These are phyloP conservation scores for Boletus tylopilopsis DNA, from an alignment of 768 basidiomycete genomes.

Conservation along the genomic window DNA sequence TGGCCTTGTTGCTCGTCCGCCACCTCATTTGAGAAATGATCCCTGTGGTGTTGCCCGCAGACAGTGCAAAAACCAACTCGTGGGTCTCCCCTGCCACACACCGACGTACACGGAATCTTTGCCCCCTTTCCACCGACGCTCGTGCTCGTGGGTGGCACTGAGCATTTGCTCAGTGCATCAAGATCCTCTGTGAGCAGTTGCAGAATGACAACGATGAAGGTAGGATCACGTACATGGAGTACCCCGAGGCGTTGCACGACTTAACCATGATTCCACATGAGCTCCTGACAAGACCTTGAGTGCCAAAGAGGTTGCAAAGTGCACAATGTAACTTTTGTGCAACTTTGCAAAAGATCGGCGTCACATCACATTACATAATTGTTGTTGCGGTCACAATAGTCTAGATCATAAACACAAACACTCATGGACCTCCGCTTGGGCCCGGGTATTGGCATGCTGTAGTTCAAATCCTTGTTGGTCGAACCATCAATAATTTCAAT, in stretches of 20 bases:
- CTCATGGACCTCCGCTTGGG: too few relatives aligned
- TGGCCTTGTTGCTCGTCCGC: background rate
- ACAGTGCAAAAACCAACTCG: background rate
- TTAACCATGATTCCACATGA: slow-evolving; percentile 14
- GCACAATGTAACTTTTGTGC: too few relatives aligned
- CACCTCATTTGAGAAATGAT: background rate
- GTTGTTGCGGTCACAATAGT: too few relatives aligned
- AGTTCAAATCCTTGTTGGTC: too few relatives aligned
- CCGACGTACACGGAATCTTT: slow-evolving; percentile 13
- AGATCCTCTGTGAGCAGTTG: slow-evolving; percentile 23
- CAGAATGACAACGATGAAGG: slow-evolving; percentile 20
- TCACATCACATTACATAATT: too few relatives aligned
- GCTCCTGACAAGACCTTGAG: slow-evolving; percentile 31
- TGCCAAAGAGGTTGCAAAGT: slow-evolving; percentile 11
- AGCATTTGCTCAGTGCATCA: slow-evolving; percentile 26
- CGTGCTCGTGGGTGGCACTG: slow-evolving; percentile 27
- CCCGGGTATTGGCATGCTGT: too few relatives aligned
- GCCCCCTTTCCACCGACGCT: slow-evolving; percentile 26
- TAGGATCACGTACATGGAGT: slow-evolving; percentile 19
- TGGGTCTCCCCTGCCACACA: slow-evolving; percentile 12
- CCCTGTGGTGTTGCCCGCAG: too few relatives aligned
- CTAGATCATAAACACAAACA: too few relatives aligned
- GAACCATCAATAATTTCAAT: too few relatives aligned
- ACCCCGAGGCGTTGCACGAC: slow-evolving; percentile 18
- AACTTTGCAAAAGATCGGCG: too few relatives aligned